Conservation (phyloP, 2,329 filamentous ascomycete genomes). For the Microsporum audouinii region DNA sequence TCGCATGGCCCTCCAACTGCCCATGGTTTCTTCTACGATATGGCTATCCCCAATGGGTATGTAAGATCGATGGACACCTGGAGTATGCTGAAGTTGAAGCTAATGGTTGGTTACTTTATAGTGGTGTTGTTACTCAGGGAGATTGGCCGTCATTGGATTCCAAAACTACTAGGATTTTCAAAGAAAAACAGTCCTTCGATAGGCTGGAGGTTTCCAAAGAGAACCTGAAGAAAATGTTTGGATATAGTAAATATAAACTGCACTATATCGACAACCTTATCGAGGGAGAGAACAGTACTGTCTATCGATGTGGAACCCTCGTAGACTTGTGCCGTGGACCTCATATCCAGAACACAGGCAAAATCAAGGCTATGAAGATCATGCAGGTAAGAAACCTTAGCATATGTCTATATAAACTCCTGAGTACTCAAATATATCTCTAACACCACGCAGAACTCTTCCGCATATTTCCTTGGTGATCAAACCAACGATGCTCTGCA, state of each 20-base stretch:
- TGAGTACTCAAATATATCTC: neutral
- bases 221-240: slow-evolving; percentile 89
- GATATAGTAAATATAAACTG: slow-evolving; percentile 96
- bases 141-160: slow-evolving; percentile 81
- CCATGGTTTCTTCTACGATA: slow-evolving; percentile 95
- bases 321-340: slow-evolving; percentile 94
- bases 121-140: slow-evolving; percentile 54
- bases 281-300: slow-evolving; percentile 81
- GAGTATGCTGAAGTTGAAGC: neutral
- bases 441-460: slow-evolving; percentile 47
- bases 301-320: slow-evolving; percentile 84
- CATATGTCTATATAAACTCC: neutral
- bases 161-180: slow-evolving; percentile 71
- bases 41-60: slow-evolving; percentile 62
- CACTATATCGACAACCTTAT: slow-evolving; percentile 95
- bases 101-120: slow-evolving; percentile 14
- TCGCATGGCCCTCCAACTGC: slow-evolving; percentile 89
- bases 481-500: slow-evolving; percentile 90
- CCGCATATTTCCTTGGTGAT: slow-evolving; percentile 89
- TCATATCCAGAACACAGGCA: slow-evolving; percentile 83
- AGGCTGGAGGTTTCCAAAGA: slow-evolving; percentile 80
- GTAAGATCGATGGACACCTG: slow-evolving; percentile 6
- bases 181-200: slow-evolving; percentile 94
- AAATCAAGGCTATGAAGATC: slow-evolving; percentile 89
- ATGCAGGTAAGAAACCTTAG: slow-evolving; percentile 51